Evolutionary conservation across 225 moss, liverwort and hornwort species (phyloP).

Genomic region (Lunularia cruciata): DNA sequence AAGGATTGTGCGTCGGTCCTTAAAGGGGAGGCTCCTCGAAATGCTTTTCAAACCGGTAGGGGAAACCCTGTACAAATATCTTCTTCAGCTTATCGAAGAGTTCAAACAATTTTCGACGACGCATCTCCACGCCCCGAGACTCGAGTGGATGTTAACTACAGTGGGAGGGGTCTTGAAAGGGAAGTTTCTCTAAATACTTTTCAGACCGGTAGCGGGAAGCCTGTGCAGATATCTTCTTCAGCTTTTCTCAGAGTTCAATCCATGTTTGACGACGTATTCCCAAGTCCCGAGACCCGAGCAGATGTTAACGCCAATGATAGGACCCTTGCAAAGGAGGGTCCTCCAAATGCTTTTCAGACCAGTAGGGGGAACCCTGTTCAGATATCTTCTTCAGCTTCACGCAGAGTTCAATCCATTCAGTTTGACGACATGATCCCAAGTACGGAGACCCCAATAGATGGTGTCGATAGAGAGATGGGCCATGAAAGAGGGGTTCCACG

Average conservation of each 20-base stretch:
- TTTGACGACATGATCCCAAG: too few species aligned
- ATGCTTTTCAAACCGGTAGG: conserved; percentile 10
- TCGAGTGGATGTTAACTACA: neutral
- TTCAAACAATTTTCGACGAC: conserved; percentile 3
- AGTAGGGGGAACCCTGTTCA: conserved; percentile 17
- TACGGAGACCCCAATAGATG: too few species aligned
- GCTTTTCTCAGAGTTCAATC: conserved; percentile 5
- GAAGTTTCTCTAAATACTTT: neutral
- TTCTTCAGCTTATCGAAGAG: conserved; percentile 12
- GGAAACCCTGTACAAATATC: conserved; percentile 23
- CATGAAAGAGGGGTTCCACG: neutral
- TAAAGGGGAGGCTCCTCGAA: neutral
- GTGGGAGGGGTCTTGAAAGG: neutral
- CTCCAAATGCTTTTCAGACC: neutral
- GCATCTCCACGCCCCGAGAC: neutral
- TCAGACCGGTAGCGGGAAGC: neutral
- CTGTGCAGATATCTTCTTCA: neutral
- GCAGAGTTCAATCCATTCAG: neutral
- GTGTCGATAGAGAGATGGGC: too few species aligned
- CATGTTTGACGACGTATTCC: neutral
- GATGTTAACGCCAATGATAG: neutral
- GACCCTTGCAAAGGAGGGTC: neutral
- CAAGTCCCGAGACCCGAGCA: neutral
- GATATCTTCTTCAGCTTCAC: conserved; percentile 7
- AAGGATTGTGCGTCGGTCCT: too few species aligned